Base-by-base conservation (phyloP, 2,329 filamentous ascomycete species). In the Calonectria pseudoturangicola region DNA sequence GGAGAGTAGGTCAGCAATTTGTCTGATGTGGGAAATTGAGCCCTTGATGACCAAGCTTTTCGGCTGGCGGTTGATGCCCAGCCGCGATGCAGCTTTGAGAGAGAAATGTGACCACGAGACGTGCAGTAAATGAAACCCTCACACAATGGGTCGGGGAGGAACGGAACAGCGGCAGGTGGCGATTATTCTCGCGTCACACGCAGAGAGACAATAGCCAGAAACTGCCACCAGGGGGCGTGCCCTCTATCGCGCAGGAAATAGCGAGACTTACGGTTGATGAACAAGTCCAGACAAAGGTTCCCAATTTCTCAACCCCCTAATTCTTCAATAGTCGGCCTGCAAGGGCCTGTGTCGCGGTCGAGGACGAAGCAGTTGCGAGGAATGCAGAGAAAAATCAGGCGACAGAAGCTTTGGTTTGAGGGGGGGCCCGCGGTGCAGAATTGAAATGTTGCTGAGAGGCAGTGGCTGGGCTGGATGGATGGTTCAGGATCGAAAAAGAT, bases 291-390 rank as follows among this genome's bases (percentile, higher is more conserved):
- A 70, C 71, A 74, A 75, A 70, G 71, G 73, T 75, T 71, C 74
- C 74, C 74, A 67, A 72, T 73, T 77, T 70, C 76, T 74, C 77
- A 73, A 75, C 73, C 77, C 77, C 80, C 76, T 75, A 74, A 76
- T 71, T 73, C 78, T 81, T 76, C 69, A 71, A 70, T 21, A 73
- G 68, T 79, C 70, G 77, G 77, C 81, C 79, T 73, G 73, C 71
- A 54, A 71, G 79, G 80, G 78, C 76, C 76, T 73, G 47, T 50
- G 67, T 67, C 73, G 63, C 56, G 51, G 64, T 74, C 70, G 68
- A 66, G 68, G 70, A 70, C 71, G 75, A 76, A 68, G 66, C 70
- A 74, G 72, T 73, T 74, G 68, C 68, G 30, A 64, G 36, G 54
- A 68, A 70, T 51, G 43, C 62, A 71, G 73, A 67, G 41, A 70